Evolutionary conservation across 2,329 filamentous ascomycete species (phyloP).

Genomic region (Aspergillus clavatus): DNA sequence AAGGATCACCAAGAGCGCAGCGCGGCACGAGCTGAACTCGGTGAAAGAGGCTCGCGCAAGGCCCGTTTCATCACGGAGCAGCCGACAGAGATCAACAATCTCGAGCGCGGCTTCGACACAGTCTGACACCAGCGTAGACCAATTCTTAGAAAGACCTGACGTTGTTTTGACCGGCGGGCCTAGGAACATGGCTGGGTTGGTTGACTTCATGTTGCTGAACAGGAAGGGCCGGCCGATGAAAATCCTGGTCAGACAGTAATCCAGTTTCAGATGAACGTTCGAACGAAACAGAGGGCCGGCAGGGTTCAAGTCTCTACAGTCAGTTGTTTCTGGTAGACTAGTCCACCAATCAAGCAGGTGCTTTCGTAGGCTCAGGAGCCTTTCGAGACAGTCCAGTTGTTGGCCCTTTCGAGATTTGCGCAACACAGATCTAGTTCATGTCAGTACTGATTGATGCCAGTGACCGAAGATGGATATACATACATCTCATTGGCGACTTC

Average conservation of each 20-base stretch:
- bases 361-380: slow-evolving; percentile 36
- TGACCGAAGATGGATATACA: slow-evolving; percentile 4
- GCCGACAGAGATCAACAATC: slow-evolving; percentile 48
- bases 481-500: slow-evolving; percentile 41
- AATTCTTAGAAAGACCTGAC: slow-evolving; percentile 31
- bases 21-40: slow-evolving; percentile 53
- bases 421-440: slow-evolving; percentile 32
- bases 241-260: slow-evolving; percentile 51
- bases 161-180: slow-evolving; percentile 23
- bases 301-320: slow-evolving; percentile 41
- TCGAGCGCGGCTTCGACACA: slow-evolving; percentile 51
- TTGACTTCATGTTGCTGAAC: slow-evolving; percentile 37
- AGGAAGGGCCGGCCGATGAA: slow-evolving; percentile 53
- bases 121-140: slow-evolving; percentile 44
- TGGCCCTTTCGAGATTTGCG: slow-evolving; percentile 37
- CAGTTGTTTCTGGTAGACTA: slow-evolving; percentile 33
- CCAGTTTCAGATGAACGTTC: slow-evolving; percentile 49
- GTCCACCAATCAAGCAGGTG: slow-evolving; percentile 42
- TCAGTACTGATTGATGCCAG: slow-evolving; percentile 12
- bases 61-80: slow-evolving; percentile 48
- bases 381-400: slow-evolving; percentile 38
- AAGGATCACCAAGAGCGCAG: slow-evolving; percentile 48
- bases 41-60: slow-evolving; percentile 54
- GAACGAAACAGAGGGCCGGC: slow-evolving; percentile 43
- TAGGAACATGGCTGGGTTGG: slow-evolving; percentile 19